Base-by-base conservation (phyloP, 345 rosid genomes). In the Citrus trifoliata region DNA sequence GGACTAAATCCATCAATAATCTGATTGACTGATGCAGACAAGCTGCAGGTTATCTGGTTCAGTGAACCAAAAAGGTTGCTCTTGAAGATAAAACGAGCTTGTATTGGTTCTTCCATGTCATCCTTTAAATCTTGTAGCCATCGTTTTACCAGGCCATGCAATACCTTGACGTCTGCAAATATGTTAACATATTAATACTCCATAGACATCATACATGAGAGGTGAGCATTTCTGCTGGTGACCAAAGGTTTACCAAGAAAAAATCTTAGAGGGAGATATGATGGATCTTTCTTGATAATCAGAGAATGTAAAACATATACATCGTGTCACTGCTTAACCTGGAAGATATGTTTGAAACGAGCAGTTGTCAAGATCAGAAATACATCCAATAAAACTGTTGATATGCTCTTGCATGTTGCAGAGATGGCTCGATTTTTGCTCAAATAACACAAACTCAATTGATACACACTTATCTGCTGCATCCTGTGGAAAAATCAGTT, bases 331-430 rank as follows among this genome's bases (percentile, higher is more conserved):
- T 42, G 28, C 64, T 66, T 68, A 82, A 91, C 98, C 95, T 85
- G 91, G 92, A 78, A 88, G 86, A 88, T 75, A 87, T 74, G 83
- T 85, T 53, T 80, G 89, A 71, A 90, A 84, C 0, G 93, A 90
- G 89, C 94, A 95, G 83, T 95, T 95, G 66, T 93, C 97, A 65
- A 95, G 92, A 85, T 95, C 93, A 33, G 97, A 93, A n/a, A 93
- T 78, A 46, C 88, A 88, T 76, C 84, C 78, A 27, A 75, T 33
- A 48, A 95, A 92, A 48, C 78, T 83, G 80, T 79, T 92, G 28
- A 82, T 78, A 73, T 80, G 88, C 77, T 88, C 91, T 73, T 85
- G 90, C 70, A 85, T 68, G 73, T 89, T 80, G 53, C 79, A 78
- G 74, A 90, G 87, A 78, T 90, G 87, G 81, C 80, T 80, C 42